phyloP scores from a whole-genome alignment of 2,329 filamentous ascomycete genomes.

The Venturiaceae sp. region DNA sequence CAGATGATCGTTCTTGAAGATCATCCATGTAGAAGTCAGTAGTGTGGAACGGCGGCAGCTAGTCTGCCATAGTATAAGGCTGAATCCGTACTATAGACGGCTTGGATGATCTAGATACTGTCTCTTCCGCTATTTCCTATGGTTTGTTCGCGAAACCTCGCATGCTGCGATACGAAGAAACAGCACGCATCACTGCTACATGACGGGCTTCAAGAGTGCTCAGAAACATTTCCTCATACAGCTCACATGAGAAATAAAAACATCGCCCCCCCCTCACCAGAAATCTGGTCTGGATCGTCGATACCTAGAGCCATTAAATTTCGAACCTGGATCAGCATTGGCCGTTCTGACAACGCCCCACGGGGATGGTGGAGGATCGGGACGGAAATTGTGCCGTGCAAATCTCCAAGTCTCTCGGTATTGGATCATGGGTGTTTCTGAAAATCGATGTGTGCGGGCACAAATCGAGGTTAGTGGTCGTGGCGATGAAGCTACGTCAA shows the following conservation, averaged over 20 bases:
- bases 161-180: not conserved
- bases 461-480: not conserved
- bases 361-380: not conserved
- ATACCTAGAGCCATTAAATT: too few relatives aligned
- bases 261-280: not conserved
- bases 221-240: not conserved
- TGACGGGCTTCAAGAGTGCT: too few relatives aligned
- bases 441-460: too few relatives aligned
- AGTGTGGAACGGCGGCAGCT: not conserved
- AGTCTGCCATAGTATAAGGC: not conserved
- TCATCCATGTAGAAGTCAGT: not conserved
- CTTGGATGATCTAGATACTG: not conserved
- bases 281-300: not conserved
- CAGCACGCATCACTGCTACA: too few relatives aligned
- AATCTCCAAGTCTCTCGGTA: not conserved
- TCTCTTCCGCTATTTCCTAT: not conserved
- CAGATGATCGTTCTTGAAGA: not conserved
- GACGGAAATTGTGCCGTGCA: too few relatives aligned
- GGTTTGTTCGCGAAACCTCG: not conserved
- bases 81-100: not conserved
- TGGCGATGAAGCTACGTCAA: not conserved
- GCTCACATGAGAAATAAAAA: not conserved
- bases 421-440: not conserved
- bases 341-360: not conserved
- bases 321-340: not conserved